Conservation (phyloP, 83 land plant species). For the Thuja plicata region DNA sequence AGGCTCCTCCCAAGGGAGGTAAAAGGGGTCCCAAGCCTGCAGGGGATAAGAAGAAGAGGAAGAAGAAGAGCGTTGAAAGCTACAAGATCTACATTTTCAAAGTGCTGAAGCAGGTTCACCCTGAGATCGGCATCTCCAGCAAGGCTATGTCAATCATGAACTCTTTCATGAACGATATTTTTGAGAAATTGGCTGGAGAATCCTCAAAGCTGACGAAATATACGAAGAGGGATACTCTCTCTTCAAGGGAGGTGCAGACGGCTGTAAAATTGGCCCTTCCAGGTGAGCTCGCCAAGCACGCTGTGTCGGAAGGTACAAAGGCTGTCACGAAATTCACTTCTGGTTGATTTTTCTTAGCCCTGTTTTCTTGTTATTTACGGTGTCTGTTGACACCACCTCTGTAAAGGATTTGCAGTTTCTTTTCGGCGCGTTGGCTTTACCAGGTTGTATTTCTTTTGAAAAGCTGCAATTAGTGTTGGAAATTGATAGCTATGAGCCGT, state of each 20-base stretch:
- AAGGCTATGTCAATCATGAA: slow-evolving; percentile 64
- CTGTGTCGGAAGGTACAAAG: slow-evolving; percentile 60
- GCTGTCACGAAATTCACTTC: slow-evolving; percentile 47
- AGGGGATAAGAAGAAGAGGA: not conserved
- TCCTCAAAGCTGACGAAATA: slow-evolving; percentile 40
- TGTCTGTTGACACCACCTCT: not conserved
- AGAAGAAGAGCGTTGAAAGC: slow-evolving; percentile 19
- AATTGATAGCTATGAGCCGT: no score
- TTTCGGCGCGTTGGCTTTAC: no score
- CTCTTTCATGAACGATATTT: slow-evolving; percentile 54
- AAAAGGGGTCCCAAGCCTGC: not conserved
- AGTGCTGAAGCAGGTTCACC: slow-evolving; percentile 77
- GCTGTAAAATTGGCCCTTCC: slow-evolving; percentile 62
- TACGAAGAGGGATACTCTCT: slow-evolving; percentile 32
- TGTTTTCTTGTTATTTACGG: not conserved
- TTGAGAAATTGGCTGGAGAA: slow-evolving; percentile 62
- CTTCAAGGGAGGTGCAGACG: slow-evolving; percentile 62
- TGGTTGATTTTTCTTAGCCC: not conserved
- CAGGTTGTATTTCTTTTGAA: no score
- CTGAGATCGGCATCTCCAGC: slow-evolving; percentile 46
- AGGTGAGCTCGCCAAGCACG: slow-evolving; percentile 73
- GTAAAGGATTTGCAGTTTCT: not conserved
- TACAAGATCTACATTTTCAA: slow-evolving; percentile 53
- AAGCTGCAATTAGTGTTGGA: no score
- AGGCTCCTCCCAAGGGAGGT: not conserved